Base-by-base conservation (phyloP, 345 rosid species). In the Melaleuca alternifolia region DNA sequence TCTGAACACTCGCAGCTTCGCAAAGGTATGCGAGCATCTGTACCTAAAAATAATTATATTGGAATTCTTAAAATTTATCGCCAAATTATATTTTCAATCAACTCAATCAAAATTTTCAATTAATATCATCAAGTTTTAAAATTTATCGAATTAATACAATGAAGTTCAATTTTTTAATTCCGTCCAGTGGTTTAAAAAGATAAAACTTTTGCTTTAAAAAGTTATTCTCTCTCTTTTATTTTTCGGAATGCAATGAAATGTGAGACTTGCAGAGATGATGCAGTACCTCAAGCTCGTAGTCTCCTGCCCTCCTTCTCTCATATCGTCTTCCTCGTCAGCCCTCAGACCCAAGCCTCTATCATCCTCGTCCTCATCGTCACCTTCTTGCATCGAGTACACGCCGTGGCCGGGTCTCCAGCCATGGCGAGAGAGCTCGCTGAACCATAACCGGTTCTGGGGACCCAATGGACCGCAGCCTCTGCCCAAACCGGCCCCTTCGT, bases 381-480 rank as follows among this genome's bases (percentile, higher is more conserved):
- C 91, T 75, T 84, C 90, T 83, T 62, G 46, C 52, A 86, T 30
- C 52, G 89, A 84, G 26, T 89, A 84, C 88, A 84, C 91, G 54
- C 94, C 90, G 51, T 96, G 98, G 97, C 87, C 93, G 51, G 96
- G 97, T 88, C 97, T 94, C 21, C 87, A 89, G 10, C 51, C 89
- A n/a, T 96, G 98, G 99, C 92, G 97, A 76, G 88, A 90, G 54
- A 91, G 91, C 87, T 92, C 96, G 15, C 89, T 93, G 53, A 95
- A 93, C 87, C 92, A 93, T 90, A 90, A 92, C 84, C 94, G 96
- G 56, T 88, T 88, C 85, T 97, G 98, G 98, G 99, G 97, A 87
- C 93, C 93, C 86, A 88, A 84, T 6, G 98, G 99, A 81, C 98
- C 99, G 2, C 84, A 90, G 84, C 91, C 91, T 61, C 85, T 86